Evolutionary conservation across 2,329 filamentous ascomycete species (phyloP).

Genomic region (Colletotrichum sp.): DNA sequence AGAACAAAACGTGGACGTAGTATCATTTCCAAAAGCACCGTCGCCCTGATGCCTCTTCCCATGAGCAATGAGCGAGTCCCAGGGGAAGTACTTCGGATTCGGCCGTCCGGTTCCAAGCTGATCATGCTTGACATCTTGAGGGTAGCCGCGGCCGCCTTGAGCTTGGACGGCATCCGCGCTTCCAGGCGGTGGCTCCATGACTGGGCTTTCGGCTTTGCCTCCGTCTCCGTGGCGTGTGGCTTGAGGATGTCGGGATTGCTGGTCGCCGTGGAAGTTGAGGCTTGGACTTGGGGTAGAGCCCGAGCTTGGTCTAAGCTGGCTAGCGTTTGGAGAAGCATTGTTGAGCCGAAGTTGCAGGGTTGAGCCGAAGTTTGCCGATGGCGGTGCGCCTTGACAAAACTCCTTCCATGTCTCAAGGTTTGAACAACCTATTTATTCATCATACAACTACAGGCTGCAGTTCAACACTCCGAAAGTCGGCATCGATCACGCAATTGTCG

Average conservation of each 20-base stretch:
- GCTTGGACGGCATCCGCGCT: neutral
- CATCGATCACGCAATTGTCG: neutral
- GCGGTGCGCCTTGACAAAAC: neutral
- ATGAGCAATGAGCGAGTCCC: neutral
- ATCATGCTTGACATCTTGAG: neutral
- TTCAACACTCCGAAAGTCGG: neutral
- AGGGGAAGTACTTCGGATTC: neutral
- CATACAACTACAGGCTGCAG: neutral
- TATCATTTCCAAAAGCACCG: neutral
- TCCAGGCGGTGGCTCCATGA: neutral
- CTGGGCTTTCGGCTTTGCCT: neutral
- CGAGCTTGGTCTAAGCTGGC: neutral
- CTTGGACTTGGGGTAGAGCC: neutral
- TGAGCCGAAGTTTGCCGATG: neutral
- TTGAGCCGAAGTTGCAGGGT: neutral
- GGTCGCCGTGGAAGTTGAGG: neutral
- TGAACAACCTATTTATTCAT: neutral
- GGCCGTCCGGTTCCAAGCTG: neutral
- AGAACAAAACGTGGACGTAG: accelerated
- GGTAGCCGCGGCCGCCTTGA: neutral
- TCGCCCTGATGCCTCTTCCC: neutral
- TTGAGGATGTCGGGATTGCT: neutral
- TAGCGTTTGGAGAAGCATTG: neutral
- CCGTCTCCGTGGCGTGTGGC: neutral
- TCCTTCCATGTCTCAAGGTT: neutral